These are phyloP conservation scores for Candida vaughaniae DNA, from an alignment of 805 yeast species.

Conservation along the genomic window DNA sequence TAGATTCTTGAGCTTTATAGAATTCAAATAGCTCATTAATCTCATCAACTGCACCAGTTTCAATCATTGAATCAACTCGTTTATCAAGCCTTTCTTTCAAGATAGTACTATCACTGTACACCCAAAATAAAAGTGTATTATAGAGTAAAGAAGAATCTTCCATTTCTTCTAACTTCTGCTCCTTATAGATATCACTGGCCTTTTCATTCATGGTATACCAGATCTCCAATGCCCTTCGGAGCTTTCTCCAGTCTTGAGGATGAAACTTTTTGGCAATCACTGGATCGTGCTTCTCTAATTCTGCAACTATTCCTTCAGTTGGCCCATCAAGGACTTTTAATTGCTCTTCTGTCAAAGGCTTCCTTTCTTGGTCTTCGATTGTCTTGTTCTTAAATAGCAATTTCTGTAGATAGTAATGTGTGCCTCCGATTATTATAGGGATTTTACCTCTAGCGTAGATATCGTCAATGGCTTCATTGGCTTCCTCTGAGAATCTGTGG, in stretches of 20 bases:
- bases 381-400: conserved; percentile 70
- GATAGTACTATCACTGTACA: conserved; percentile 61
- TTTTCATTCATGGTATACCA: conserved; percentile 61
- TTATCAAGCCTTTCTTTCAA: conserved; percentile 65
- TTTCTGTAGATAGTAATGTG: conserved; percentile 88
- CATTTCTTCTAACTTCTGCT: conserved; percentile 49
- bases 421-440: conserved; percentile 93
- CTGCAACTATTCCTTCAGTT: conserved; percentile 46
- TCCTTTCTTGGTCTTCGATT: conserved; percentile 37
- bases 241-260: conserved; percentile 81
- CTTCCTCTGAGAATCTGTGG: conserved; percentile 76
- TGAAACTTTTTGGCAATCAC: conserved; percentile 77
- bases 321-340: conserved; percentile 53
- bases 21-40: conserved; percentile 55
- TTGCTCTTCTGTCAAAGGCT: conserved; percentile 30
- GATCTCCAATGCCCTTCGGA: conserved; percentile 80
- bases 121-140: conserved; percentile 76
- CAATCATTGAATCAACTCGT: conserved; percentile 84
- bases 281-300: conserved; percentile 62
- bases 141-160: conserved; percentile 52
- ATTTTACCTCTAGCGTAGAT: conserved; percentile 66
- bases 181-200: conserved; percentile 69
- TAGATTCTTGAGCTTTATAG: conserved; percentile 30
- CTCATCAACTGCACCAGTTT: conserved; percentile 67
- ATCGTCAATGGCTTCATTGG: conserved; percentile 57